A percentile compares a stretch with the other conserved stretches of the same genome.
Evolutionary conservation across 2,329 filamentous ascomycete genomes (phyloP).

Genomic region (Hymenoscyphus scutula): DNA sequence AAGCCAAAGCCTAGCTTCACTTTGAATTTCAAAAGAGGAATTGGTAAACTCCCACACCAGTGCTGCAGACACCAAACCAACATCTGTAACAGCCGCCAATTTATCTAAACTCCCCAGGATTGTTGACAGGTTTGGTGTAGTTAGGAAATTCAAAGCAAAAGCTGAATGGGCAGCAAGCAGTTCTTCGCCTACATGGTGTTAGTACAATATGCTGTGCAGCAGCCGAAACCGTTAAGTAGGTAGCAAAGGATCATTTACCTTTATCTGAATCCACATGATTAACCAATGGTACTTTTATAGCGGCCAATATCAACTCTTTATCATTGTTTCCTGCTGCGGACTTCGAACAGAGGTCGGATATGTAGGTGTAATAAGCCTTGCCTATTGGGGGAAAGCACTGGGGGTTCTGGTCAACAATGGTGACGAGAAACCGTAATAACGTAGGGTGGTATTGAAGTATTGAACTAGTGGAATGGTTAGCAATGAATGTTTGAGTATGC

Average conservation of each 20-base stretch:
- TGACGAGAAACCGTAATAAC: constrained; percentile 30
- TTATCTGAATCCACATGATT: constrained; percentile 15
- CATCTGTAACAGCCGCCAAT: constrained; percentile 28
- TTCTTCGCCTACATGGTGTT: neutral
- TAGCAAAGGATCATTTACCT: constrained; percentile 18
- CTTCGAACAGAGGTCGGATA: constrained; percentile 28
- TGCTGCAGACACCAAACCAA: constrained; percentile 31
- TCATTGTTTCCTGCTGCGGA: constrained; percentile 14
- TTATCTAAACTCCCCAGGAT: constrained; percentile 27
- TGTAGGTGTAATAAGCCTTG: constrained; percentile 31
- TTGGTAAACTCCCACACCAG: constrained; percentile 28
- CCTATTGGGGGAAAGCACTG: constrained; percentile 29
- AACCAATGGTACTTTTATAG: constrained; percentile 29
- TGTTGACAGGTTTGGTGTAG: constrained; percentile 30
- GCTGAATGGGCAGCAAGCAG: constrained; percentile 28
- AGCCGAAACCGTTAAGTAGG: neutral
- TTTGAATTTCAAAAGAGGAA: constrained; percentile 23
- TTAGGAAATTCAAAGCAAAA: constrained; percentile 34
- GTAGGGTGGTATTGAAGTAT: constrained; percentile 18
- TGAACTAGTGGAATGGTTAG: constrained; percentile 24
- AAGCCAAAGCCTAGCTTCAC: constrained; percentile 55
- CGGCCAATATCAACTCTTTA: constrained; percentile 21
- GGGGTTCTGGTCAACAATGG: constrained; percentile 24
- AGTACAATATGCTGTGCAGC: neutral
- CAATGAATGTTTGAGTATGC: neutral